Base-by-base conservation (phyloP, 148 eudicot genomes). In the Cornus kousa region DNA sequence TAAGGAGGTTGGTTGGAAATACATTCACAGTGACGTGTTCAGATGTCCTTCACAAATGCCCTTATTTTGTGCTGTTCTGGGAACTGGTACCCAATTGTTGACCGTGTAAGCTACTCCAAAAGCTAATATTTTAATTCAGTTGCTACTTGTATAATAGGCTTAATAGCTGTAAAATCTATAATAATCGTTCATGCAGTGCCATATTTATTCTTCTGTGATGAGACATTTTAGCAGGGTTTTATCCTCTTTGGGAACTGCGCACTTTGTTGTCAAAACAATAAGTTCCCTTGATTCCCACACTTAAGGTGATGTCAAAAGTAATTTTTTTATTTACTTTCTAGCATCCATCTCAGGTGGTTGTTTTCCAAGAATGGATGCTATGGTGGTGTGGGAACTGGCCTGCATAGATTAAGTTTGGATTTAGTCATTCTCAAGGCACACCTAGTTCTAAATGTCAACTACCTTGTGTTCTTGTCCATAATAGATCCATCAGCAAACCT, bases 41-140 rank as follows among this genome's bases (percentile, higher is more conserved):
- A 83, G 88, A 88, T 83, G 89, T 83, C 98, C 97, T 37, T 67
- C 87, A n/a, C 81, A 80, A 59, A 68, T 90, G 86, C 86, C 87
- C 72, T 81, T 92, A 81, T 85, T 94, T 77, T 90, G 87, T 84
- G 97, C 97, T 76, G 77, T 89, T 78, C 77, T 94, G 85, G 98
- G 98, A 74, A 78, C 86, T 85, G 98, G 98, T 37, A 83, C 93
- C 50, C 98, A 94, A 68, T 74, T 92, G 68, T 79, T 94, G 89
- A 87, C 87, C 43, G 67, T 92, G 98, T 94, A 88, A 88, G 91
- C 68, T 28, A 70, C 43, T 77, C 17, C 50, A 17, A 74, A 37
- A 16, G 2, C 32, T 23, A 37, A 37, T 67, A 66, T 57, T 66
- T 66, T 20, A 43, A 66, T 20, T 33, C 9, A 57, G 19, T 5